phyloP scores from a whole-genome alignment of 176 grass and related monocot genomes.

The Oryza nivara region DNA sequence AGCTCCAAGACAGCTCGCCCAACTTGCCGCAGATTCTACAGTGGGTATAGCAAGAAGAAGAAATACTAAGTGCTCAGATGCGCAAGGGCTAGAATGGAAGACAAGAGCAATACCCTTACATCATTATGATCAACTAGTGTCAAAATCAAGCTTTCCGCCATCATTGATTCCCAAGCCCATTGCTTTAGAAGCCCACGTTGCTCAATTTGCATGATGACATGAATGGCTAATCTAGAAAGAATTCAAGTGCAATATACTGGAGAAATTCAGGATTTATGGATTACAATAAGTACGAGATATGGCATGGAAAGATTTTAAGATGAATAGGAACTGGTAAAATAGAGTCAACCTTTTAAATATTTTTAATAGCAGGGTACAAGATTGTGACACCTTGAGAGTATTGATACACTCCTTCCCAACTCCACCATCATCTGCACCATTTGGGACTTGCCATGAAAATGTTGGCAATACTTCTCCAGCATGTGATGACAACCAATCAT shows the following conservation, averaged over 20 bases:
- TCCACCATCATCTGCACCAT: constrained; percentile 82
- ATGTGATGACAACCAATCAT: constrained; percentile 76
- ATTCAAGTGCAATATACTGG: constrained; percentile 32
- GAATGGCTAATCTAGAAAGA: constrained; percentile 67
- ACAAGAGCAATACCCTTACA: constrained; percentile 52
- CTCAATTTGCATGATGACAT: constrained; percentile 85
- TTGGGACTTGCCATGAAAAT: constrained; percentile 88
- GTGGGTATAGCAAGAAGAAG: constrained; percentile 24
- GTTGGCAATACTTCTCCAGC: constrained; percentile 71
- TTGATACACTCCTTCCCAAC: constrained; percentile 77
- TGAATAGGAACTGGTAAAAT: constrained; percentile 36
- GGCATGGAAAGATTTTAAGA: constrained; percentile 28
- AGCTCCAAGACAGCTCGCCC: constrained; percentile 86
- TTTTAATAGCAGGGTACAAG: constrained; percentile 59
- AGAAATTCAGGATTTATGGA: constrained; percentile 10
- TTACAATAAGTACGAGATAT: constrained; percentile 36
- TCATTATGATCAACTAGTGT: constrained; percentile 83
- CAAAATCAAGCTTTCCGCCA: constrained; percentile 95
- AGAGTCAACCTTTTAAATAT: constrained; percentile 75
- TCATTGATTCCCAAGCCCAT: constrained; percentile 88
- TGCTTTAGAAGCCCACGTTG: constrained; percentile 77
- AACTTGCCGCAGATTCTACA: constrained; percentile 83
- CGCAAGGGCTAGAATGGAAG: constrained; percentile 35
- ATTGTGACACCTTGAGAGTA: constrained; percentile 70
- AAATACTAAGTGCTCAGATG: constrained; percentile 29